These are phyloP conservation scores for Emericellopsis cladophorae DNA, from an alignment of 2,329 filamentous ascomycete species.

Conservation along the genomic window DNA sequence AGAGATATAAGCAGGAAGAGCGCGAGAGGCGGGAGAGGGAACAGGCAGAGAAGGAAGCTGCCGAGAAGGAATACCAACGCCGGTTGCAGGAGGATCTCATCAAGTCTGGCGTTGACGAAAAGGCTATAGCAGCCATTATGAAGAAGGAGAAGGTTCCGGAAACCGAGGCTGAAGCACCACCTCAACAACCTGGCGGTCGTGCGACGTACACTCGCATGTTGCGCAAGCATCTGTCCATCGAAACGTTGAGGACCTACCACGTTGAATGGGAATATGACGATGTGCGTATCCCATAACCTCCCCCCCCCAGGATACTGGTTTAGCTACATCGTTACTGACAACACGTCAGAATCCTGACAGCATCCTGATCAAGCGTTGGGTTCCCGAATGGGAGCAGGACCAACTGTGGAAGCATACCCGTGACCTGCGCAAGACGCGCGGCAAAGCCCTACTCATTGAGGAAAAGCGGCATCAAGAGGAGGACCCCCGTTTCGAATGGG, in stretches of 20 bases:
- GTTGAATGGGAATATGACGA: conserved; percentile 46
- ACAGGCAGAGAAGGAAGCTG: conserved; percentile 31
- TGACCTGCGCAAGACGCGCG: conserved; percentile 43
- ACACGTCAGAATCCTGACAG: conserved; percentile 48
- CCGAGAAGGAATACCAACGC: conserved; percentile 40
- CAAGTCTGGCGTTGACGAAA: conserved; percentile 45
- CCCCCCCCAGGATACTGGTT: not conserved
- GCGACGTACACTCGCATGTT: conserved; percentile 54
- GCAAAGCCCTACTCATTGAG: conserved; percentile 33
- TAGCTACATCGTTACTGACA: conserved; percentile 15
- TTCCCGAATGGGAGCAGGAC: conserved; percentile 59
- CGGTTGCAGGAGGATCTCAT: conserved; percentile 45
- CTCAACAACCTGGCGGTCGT: conserved; percentile 12
- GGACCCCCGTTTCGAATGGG: conserved; percentile 39
- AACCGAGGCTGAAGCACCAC: conserved; percentile 9
- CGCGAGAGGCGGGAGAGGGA: conserved; percentile 29
- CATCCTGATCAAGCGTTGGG: conserved; percentile 61
- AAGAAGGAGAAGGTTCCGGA: conserved; percentile 37
- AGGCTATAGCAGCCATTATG: conserved; percentile 44
- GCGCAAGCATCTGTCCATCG: conserved; percentile 46
- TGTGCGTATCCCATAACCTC: conserved; percentile 29
- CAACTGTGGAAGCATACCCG: conserved; percentile 61
- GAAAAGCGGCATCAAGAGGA: conserved; percentile 27
- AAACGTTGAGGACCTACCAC: conserved; percentile 41
- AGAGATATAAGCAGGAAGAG: conserved; percentile 36